A percentile compares a stretch with the other conserved stretches of the same genome.
These are phyloP conservation scores for Globisporangium carolinianum DNA, from an alignment of 352 stramenopile species.

Conservation along the genomic window DNA sequence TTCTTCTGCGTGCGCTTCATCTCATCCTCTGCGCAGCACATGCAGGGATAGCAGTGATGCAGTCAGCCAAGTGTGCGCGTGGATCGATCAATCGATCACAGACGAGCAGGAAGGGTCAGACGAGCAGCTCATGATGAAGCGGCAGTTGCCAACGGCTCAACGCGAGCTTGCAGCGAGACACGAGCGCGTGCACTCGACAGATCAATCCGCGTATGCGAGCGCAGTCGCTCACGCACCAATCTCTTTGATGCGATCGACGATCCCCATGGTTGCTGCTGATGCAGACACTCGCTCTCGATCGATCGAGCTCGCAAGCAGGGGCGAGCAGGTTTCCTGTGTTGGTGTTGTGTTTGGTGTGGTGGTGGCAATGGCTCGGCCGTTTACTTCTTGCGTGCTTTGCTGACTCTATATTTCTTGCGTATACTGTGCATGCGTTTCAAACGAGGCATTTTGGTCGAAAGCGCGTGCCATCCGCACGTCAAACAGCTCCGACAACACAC, in stretches of 20 bases:
- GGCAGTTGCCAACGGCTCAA: too few relatives aligned
- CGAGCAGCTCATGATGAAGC: too few relatives aligned
- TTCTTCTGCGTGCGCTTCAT: constrained; percentile 99
- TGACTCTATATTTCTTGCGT: background rate
- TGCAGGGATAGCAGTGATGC: background rate
- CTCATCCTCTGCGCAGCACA: constrained; percentile 79
- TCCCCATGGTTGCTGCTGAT: constrained; percentile 67
- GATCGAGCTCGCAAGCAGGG: background rate
- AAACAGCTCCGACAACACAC: background rate
- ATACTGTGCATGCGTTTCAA: background rate
- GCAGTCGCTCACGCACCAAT: constrained; percentile 51
- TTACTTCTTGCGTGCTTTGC: background rate
- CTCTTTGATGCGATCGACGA: constrained; percentile 92
- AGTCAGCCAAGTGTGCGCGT: background rate
- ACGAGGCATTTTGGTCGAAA: too few relatives aligned
- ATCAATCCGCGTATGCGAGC: too few relatives aligned
- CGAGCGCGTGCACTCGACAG: too few relatives aligned
- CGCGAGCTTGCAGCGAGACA: too few relatives aligned
- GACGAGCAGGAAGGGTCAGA: too few relatives aligned
- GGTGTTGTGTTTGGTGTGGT: background rate
- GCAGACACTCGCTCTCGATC: background rate
- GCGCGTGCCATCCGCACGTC: background rate
- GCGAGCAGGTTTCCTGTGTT: background rate
- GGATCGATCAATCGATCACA: background rate
- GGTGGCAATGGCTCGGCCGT: background rate